phyloP scores from a whole-genome alignment of 2,329 filamentous ascomycete genomes.

The Scorias spongiosa region DNA sequence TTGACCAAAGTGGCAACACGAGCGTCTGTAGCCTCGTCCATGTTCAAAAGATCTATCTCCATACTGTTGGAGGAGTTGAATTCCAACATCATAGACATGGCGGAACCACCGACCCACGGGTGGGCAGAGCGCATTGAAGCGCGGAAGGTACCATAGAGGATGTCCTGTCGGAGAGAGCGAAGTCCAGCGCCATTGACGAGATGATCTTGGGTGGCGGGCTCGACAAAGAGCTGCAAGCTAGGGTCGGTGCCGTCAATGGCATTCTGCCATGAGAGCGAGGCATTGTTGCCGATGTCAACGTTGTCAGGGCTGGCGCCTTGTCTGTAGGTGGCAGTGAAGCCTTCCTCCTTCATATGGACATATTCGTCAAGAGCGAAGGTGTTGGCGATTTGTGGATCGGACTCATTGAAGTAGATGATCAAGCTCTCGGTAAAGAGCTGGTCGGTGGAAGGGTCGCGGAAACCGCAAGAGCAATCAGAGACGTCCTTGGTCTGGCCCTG shows the following conservation, averaged over 20 bases:
- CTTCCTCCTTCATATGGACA: constrained; percentile 27
- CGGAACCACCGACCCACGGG: constrained; percentile 18
- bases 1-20: constrained; percentile 26
- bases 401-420: constrained; percentile 35
- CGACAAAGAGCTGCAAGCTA: constrained; percentile 4
- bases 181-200: constrained; percentile 27
- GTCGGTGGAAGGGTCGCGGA: constrained; percentile 22
- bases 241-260: not conserved
- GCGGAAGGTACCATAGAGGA: constrained; percentile 32
- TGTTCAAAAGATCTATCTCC: constrained; percentile 30
- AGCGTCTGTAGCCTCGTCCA: constrained; percentile 21
- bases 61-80: constrained; percentile 28
- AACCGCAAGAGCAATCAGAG: constrained; percentile 28
- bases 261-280: not conserved
- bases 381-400: constrained; percentile 14
- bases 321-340: constrained; percentile 29
- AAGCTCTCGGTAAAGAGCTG: constrained; percentile 29
- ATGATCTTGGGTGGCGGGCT: constrained; percentile 14
- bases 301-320: constrained; percentile 25
- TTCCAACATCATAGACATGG: constrained; percentile 27
- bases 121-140: constrained; percentile 19
- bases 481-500: not conserved
- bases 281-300: constrained; percentile 11
- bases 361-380: constrained; percentile 24
- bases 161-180: constrained; percentile 26